Evolutionary conservation across 495 filamentous ascomycete species (phyloP).

Genomic region (Aspergillus asperescens): DNA sequence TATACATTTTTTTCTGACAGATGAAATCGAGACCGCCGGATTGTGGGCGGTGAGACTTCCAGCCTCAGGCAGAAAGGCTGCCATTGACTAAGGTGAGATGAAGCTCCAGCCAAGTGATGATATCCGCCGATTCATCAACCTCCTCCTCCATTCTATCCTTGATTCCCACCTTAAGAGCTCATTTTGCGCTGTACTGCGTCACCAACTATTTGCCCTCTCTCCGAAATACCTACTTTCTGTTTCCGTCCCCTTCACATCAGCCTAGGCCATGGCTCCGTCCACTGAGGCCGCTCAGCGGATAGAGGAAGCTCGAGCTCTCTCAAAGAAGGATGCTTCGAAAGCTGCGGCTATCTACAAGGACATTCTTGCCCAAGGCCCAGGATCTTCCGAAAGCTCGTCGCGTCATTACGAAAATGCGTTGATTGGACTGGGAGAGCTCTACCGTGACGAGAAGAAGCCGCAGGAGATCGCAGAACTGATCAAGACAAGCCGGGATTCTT

Average conservation of each 20-base stretch:
- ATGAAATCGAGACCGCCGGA: slow-evolving; percentile 15
- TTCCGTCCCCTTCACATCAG: slow-evolving; percentile 3
- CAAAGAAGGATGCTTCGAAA: slow-evolving; percentile 69
- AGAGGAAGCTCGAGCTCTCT: slow-evolving; percentile 79
- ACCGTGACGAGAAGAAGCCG: slow-evolving; percentile 82
- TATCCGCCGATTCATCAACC: slow-evolving; percentile 6
- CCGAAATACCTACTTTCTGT: neutral
- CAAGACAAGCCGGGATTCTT: slow-evolving; percentile 78
- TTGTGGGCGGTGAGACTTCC: slow-evolving; percentile 17
- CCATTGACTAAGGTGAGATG: slow-evolving; percentile 6
- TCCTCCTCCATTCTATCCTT: slow-evolving; percentile 12
- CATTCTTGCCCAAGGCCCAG: slow-evolving; percentile 77
- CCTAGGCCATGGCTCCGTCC: slow-evolving; percentile 45
- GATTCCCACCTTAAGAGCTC: neutral
- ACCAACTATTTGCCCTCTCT: neutral
- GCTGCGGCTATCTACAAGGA: slow-evolving; percentile 82
- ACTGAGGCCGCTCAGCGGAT: slow-evolving; percentile 54
- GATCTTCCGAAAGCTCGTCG: slow-evolving; percentile 75
- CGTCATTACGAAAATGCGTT: slow-evolving; percentile 72
- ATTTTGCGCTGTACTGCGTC: neutral
- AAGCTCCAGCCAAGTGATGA: slow-evolving; percentile 20
- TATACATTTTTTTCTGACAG: slow-evolving; percentile 18
- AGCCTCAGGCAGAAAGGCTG: slow-evolving; percentile 1
- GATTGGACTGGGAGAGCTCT: slow-evolving; percentile 82
- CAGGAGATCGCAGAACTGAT: slow-evolving; percentile 88